Conservation (phyloP, 2,329 filamentous ascomycete species). For the Lachnellula subtilissima region DNA sequence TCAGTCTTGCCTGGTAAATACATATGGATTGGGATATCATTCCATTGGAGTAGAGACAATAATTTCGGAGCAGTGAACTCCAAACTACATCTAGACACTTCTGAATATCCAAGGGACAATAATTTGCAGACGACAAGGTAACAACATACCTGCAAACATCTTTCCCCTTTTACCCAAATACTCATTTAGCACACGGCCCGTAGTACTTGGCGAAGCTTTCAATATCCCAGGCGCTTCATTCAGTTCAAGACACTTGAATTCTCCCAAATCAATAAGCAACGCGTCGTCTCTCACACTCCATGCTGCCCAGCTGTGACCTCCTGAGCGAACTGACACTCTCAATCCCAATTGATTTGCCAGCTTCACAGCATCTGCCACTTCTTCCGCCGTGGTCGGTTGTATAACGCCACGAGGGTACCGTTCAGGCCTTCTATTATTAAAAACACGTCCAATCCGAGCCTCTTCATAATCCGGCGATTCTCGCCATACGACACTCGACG, state of each 20-base stretch:
- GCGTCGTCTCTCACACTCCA: conserved; percentile 46
- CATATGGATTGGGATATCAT: no score
- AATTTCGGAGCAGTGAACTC: no score
- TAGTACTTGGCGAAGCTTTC: conserved; percentile 43
- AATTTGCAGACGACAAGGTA: not conserved
- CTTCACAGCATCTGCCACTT: conserved; percentile 36
- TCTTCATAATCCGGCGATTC: conserved; percentile 31
- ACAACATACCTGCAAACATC: conserved; percentile 40
- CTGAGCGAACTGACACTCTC: conserved; percentile 43
- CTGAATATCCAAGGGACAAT: no score
- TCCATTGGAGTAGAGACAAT: no score
- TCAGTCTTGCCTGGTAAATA: no score
- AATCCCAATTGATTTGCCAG: conserved; percentile 34
- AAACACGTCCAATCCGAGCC: conserved; percentile 38
- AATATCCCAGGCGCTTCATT: conserved; percentile 37
- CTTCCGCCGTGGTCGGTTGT: conserved; percentile 32
- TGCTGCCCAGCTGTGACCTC: conserved; percentile 46
- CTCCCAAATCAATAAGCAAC: conserved; percentile 39
- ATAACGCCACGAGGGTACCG: conserved; percentile 40
- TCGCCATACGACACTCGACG: not conserved
- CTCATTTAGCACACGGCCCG: conserved; percentile 40
- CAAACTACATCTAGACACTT: no score
- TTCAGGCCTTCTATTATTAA: conserved; percentile 39
- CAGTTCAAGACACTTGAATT: conserved; percentile 35
- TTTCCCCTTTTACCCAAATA: conserved; percentile 35